phyloP scores from a whole-genome alignment of 176 grass and related monocot genomes.

The Urochloa ruziziensis region DNA sequence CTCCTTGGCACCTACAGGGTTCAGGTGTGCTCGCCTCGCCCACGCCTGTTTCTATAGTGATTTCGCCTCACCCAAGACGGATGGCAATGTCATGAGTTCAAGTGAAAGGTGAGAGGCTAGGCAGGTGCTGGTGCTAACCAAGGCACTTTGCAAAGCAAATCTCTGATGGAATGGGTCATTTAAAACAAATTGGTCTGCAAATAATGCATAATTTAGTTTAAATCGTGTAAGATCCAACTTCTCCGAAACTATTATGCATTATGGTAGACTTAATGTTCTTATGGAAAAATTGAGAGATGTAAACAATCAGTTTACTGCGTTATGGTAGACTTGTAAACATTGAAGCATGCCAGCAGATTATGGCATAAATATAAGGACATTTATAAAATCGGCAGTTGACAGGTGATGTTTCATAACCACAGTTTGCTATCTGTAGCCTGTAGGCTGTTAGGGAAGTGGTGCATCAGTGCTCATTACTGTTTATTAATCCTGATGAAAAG shows the following conservation, averaged over 20 bases:
- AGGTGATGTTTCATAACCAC: not conserved
- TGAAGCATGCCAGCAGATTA: not conserved
- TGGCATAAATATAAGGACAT: not conserved
- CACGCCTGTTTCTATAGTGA: not conserved
- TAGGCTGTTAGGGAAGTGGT: not conserved
- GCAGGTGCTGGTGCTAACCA: not conserved
- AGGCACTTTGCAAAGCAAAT: not conserved
- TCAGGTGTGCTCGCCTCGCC: not conserved
- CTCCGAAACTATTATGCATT: not conserved
- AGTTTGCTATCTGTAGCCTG: not conserved
- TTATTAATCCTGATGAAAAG: not conserved
- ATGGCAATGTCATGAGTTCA: not conserved
- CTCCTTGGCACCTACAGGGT: not conserved
- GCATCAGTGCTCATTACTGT: not conserved
- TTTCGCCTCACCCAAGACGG: no score
- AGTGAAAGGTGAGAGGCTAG: not conserved
- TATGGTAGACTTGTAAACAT: not conserved
- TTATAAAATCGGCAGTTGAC: not conserved
- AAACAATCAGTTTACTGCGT: not conserved
- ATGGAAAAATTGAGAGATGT: not conserved
- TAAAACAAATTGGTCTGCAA: not conserved
- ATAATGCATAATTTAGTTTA: not conserved
- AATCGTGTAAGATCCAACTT: not conserved
- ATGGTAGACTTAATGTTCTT: not conserved
- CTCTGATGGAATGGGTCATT: not conserved